Evolutionary conservation across 768 basidiomycete species (phyloP).

Genomic region (Strobilomyces dryophilus): DNA sequence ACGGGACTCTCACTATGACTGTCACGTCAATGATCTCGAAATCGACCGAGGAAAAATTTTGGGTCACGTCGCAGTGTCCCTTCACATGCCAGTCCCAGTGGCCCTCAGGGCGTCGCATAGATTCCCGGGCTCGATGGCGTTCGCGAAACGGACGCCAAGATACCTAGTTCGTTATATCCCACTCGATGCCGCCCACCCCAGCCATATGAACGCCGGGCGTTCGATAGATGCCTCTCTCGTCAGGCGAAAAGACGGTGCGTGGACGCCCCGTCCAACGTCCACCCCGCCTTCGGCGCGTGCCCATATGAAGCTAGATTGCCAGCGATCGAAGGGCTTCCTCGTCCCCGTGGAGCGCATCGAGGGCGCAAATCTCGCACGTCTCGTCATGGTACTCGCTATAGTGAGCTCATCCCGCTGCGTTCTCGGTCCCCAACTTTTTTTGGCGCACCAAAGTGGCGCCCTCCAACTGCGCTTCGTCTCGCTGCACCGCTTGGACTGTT

Average conservation of each 20-base stretch:
- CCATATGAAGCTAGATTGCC: conserved; percentile 15
- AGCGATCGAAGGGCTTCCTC: background rate
- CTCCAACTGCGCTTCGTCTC: background rate
- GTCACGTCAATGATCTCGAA: conserved; percentile 30
- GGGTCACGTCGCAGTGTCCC: conserved; percentile 7
- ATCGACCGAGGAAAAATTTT: conserved; percentile 34
- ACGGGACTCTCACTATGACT: background rate
- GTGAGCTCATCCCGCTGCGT: background rate
- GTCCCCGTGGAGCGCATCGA: background rate
- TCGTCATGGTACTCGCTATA: background rate
- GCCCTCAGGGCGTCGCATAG: conserved; percentile 33
- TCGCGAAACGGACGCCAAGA: conserved; percentile 18
- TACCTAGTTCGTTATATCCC: conserved; percentile 28
- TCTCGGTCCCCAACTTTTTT: background rate
- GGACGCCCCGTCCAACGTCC: conserved; percentile 12
- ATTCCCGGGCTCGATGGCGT: conserved; percentile 25
- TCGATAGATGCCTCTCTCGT: background rate
- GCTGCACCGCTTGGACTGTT: background rate
- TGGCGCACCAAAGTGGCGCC: background rate
- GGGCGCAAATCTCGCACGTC: too few species aligned
- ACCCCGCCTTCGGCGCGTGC: background rate
- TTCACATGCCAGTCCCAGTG: conserved; percentile 30
- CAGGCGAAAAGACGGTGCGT: background rate
- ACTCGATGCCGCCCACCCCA: background rate
- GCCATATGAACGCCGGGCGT: background rate